A percentile compares a stretch with the other conserved stretches of the same genome.
These are phyloP conservation scores for Sugiyamaella grinbergsii DNA, from an alignment of 1,139 yeast genomes.

Conservation along the genomic window DNA sequence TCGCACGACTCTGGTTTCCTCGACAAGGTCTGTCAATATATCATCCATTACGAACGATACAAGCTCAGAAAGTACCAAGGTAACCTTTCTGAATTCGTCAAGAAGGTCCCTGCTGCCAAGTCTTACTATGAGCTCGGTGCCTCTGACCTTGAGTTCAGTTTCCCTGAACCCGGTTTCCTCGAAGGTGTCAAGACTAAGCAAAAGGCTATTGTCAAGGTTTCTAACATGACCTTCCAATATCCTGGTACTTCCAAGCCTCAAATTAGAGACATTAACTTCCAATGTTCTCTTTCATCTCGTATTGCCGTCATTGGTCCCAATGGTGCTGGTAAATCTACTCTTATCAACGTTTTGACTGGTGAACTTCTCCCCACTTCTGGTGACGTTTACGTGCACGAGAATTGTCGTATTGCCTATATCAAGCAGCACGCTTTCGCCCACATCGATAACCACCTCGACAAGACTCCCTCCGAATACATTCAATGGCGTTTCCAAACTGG, in stretches of 20 bases:
- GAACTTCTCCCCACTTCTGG: conserved; percentile 96
- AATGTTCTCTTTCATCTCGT: conserved; percentile 98
- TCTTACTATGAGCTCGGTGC: conserved; percentile 99
- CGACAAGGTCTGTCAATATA: conserved; percentile 96
- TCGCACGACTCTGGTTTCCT: conserved; percentile 99
- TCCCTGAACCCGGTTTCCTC: conserved; percentile 99
- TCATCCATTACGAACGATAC: conserved; percentile 99
- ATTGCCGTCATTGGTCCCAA: conserved; percentile 99
- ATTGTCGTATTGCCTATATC: conserved; percentile 99
- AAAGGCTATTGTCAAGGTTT: conserved; percentile 98
- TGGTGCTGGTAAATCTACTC: conserved; percentile 99
- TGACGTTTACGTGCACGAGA: conserved; percentile 99
- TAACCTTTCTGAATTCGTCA: conserved; percentile 97
- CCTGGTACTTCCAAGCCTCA: conserved; percentile 98
- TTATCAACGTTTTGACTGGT: conserved; percentile 98
- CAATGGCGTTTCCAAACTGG: conserved; percentile 99
- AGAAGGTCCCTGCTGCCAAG: conserved; percentile 98
- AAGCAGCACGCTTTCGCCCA: conserved; percentile 99
- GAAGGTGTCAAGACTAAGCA: conserved; percentile 99
- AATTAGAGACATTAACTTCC: conserved; percentile 87
- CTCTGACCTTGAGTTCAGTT: conserved; percentile 89
- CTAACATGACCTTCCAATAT: conserved; percentile 97
- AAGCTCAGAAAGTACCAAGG: conserved; percentile 99
- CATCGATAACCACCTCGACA: conserved; percentile 97
- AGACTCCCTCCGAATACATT: conserved; percentile 99